Base-by-base conservation (phyloP, 1,139 yeast species). In the Nakaseomyces delphensis region DNA sequence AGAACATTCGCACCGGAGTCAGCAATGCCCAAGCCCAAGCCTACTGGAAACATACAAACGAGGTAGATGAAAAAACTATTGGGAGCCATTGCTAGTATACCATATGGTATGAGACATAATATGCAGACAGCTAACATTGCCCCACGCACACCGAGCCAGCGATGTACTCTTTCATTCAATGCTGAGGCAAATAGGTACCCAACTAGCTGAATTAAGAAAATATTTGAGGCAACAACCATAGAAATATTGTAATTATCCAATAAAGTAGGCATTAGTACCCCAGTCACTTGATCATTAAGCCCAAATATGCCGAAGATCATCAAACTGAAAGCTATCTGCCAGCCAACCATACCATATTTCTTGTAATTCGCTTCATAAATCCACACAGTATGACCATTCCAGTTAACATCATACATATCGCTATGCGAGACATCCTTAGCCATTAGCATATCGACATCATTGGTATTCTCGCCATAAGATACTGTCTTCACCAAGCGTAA, bases 1-100 rank as follows among this genome's bases (percentile, higher is more conserved):
- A 79, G 73, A 7, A 77, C 70, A 52, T 77, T 79, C 45, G 77
- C 64, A 2, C 76, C 65, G 16, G 85, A 76, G 60, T 80, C 89
- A 32, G 78, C 49, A 3, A 74, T 56, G 1, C 89, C 89, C 43
- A 71, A 68, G 0, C 83, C 80, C 29, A 77, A 53, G 0, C 91
- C 91, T 43, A 65, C 59, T 21, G 73, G 60, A 8, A 69, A 55
- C 67, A 44, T 68, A 54, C 38, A 66, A 0, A 19, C 65, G 56
- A 38, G 73, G 58, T 5, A 76, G 6, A 36, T 44, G 20, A 46
- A 62, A 68, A 61, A 53, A 23, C 45, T 53, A 0, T 49, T 28
- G 1, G 64, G 64, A 35, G 51, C 53, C 16, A 48, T 19, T 4
- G 51, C 40, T 27, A 61, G 40, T 2, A 57, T 33, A 6, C 43